Evolutionary conservation across 2,329 filamentous ascomycete species (phyloP).

Genomic region (Anisogramma anomala): DNA sequence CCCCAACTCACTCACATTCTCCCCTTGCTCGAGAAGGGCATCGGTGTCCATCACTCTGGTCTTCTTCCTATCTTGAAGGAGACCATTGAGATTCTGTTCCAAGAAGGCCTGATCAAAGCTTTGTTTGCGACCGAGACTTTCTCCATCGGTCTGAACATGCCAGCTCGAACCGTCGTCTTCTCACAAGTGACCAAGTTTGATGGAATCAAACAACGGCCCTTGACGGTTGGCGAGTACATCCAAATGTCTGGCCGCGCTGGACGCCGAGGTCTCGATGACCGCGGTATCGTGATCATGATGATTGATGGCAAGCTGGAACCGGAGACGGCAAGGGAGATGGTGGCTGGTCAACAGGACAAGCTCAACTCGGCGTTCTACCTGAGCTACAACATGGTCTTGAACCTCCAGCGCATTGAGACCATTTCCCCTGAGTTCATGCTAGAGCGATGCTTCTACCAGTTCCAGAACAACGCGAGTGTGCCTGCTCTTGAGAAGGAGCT

Average conservation of each 20-base stretch:
- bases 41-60: slow-evolving; percentile 95
- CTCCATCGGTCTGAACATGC: slow-evolving; percentile 98
- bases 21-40: slow-evolving; percentile 77
- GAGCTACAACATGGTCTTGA: slow-evolving; percentile 98
- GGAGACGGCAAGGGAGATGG: slow-evolving; percentile 83
- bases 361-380: slow-evolving; percentile 96
- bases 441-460: slow-evolving; percentile 96
- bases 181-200: slow-evolving; percentile 94
- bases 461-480: slow-evolving; percentile 87
- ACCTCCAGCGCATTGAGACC: slow-evolving; percentile 93
- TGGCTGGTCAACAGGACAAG: slow-evolving; percentile 91
- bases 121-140: slow-evolving; percentile 97
- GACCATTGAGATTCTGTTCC: slow-evolving; percentile 97
- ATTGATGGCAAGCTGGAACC: slow-evolving; percentile 94
- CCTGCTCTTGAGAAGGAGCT: slow-evolving; percentile 74
- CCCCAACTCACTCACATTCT: slow-evolving; percentile 87
- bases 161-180: slow-evolving; percentile 98
- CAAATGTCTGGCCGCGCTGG: slow-evolving; percentile 98
- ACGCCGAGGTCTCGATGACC: slow-evolving; percentile 90
- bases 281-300: slow-evolving; percentile 99
- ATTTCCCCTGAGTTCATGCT: slow-evolving; percentile 98
- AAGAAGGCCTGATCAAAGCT: slow-evolving; percentile 95
- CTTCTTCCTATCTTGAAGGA: slow-evolving; percentile 93
- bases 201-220: slow-evolving; percentile 64
- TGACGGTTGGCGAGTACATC: slow-evolving; percentile 92